Conservation (phyloP, 179 eudicot species). For the Silene vulgaris region DNA sequence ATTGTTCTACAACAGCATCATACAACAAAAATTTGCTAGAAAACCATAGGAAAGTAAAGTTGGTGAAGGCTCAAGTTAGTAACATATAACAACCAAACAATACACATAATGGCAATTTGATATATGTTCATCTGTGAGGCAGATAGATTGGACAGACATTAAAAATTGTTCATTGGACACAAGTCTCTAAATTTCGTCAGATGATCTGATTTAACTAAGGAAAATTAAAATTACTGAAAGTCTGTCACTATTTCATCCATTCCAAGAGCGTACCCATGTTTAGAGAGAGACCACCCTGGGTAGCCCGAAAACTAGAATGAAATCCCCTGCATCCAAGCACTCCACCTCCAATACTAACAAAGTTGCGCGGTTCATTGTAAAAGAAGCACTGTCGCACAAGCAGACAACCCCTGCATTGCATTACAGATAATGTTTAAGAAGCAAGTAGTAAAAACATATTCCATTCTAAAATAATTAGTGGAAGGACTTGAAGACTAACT, state of each 20-base stretch:
- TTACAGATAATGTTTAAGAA: background rate
- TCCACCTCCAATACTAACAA: slow-evolving; percentile 72
- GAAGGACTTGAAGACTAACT: no score
- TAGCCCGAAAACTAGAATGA: slow-evolving; percentile 80
- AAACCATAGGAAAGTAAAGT: background rate
- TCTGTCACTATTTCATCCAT: background rate
- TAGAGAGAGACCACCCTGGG: slow-evolving; percentile 78
- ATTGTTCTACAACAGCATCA: no score
- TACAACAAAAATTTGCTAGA: background rate
- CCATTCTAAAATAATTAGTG: background rate
- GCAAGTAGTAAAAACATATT: background rate
- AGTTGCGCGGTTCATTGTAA: slow-evolving; percentile 57
- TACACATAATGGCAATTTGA: background rate
- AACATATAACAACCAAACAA: background rate
- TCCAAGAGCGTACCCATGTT: slow-evolving; percentile 51
- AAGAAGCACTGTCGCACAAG: slow-evolving; percentile 77
- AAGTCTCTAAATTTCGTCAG: no score
- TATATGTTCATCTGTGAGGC: background rate
- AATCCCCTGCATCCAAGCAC: slow-evolving; percentile 89
- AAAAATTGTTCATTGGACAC: background rate
- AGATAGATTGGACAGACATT: background rate
- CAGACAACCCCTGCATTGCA: slow-evolving; percentile 62
- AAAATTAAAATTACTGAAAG: background rate
- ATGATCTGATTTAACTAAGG: no score
- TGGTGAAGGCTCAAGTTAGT: background rate